These are phyloP conservation scores for Syzygium syzygioides DNA, from an alignment of 441 rosid species.

Conservation along the genomic window DNA sequence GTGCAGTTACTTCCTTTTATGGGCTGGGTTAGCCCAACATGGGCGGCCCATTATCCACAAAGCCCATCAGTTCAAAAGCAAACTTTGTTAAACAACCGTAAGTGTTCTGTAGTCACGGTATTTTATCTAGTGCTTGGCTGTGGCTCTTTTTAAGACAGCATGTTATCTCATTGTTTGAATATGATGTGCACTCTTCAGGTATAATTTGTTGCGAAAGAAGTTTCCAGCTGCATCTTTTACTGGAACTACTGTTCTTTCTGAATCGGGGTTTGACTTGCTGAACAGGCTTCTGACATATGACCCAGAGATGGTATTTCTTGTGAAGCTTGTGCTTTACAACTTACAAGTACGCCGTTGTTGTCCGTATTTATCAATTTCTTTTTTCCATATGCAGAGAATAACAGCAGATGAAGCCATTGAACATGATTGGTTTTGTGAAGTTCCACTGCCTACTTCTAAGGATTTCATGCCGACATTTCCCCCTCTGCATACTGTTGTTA, in stretches of 20 bases:
- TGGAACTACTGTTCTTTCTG: conserved; percentile 70
- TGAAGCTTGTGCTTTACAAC: neutral
- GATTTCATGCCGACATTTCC: conserved; percentile 77
- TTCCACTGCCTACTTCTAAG: conserved; percentile 64
- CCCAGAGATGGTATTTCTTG: conserved; percentile 50
- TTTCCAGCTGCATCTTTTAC: conserved; percentile 71
- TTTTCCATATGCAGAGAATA: conserved; percentile 52
- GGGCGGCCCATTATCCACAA: no score
- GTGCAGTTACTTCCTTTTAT: no score
- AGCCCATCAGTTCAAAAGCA: no score
- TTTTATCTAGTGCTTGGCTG: neutral
- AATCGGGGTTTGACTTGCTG: conserved; percentile 69
- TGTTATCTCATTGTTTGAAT: neutral
- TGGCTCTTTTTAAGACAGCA: neutral
- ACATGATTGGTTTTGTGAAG: conserved; percentile 75
- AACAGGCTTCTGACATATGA: conserved; percentile 59
- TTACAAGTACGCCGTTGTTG: neutral
- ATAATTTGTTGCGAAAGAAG: conserved; percentile 65
- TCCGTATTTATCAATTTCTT: conserved; percentile 1
- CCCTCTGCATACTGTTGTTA: conserved; percentile 23
- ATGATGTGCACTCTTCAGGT: conserved; percentile 26
- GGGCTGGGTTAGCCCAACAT: no score
- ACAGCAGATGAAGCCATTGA: conserved; percentile 72
- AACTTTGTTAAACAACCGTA: conserved; percentile 63
- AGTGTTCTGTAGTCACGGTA: conserved; percentile 11